phyloP scores from a whole-genome alignment of 2,329 filamentous ascomycete species.

The Alternaria postmessia region DNA sequence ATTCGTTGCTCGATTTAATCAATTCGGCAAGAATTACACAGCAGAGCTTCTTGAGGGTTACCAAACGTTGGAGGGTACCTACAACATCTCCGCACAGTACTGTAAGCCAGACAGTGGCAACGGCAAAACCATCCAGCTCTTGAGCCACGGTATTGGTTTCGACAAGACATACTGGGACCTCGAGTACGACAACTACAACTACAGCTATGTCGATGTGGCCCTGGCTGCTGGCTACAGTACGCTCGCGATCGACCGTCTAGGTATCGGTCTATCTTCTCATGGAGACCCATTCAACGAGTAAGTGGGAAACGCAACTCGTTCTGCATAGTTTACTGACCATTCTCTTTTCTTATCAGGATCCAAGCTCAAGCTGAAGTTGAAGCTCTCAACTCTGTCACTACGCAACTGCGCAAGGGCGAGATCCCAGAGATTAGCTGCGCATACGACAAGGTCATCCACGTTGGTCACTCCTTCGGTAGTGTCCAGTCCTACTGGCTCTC shows the following conservation, averaged over 20 bases:
- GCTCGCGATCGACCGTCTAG: constrained; percentile 69
- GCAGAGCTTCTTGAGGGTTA: constrained; percentile 58
- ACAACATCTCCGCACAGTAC: constrained; percentile 68
- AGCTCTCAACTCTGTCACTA: constrained; percentile 64
- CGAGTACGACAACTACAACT: constrained; percentile 65
- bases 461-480: constrained; percentile 72
- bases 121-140: constrained; percentile 54
- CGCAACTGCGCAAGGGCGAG: constrained; percentile 56
- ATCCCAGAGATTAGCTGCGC: constrained; percentile 53
- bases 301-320: not conserved
- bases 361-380: constrained; percentile 67
- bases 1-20: constrained; percentile 52
- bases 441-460: constrained; percentile 62
- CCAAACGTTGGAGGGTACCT: constrained; percentile 60
- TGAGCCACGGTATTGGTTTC: constrained; percentile 65
- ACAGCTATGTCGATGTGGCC: constrained; percentile 68
- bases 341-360: constrained; percentile 46
- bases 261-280: constrained; percentile 66
- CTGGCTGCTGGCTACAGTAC: constrained; percentile 66
- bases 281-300: constrained; percentile 65
- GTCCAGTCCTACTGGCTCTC: constrained; percentile 65
- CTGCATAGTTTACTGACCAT: not conserved
- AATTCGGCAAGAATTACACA: constrained; percentile 56
- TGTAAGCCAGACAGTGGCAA: constrained; percentile 61
- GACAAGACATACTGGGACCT: constrained; percentile 70